Evolutionary conservation across 176 grass and related monocot species (phyloP).

Genomic region (Echinochloa phyllopogon): DNA sequence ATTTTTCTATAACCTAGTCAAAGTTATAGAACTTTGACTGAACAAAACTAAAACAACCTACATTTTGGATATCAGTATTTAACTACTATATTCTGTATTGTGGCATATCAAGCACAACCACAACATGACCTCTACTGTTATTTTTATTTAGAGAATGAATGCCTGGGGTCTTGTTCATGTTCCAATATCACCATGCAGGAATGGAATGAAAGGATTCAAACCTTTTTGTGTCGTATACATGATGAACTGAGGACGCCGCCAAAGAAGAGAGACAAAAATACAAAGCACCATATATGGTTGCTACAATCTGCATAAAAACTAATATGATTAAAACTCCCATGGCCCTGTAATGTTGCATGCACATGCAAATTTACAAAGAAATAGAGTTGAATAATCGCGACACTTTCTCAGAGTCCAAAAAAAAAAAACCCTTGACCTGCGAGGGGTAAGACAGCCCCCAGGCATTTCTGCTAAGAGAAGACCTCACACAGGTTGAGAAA

Average conservation of each 20-base stretch:
- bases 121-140: neutral
- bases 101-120: neutral
- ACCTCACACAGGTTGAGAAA: too few species aligned
- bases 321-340: constrained; percentile 16
- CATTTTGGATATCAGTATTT: neutral
- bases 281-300: constrained; percentile 72
- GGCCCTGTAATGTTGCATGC: neutral
- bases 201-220: constrained; percentile 11
- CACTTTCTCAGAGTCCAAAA: neutral
- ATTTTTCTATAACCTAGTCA: too few species aligned
- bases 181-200: neutral
- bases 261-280: constrained; percentile 59
- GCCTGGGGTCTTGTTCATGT: neutral
- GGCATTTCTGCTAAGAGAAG: too few species aligned
- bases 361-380: neutral
- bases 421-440: too few species aligned
- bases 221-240: constrained; percentile 61
- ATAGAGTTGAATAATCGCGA: neutral
- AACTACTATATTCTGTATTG: neutral
- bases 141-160: neutral
- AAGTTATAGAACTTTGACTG: too few species aligned
- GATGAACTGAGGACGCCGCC: constrained; percentile 33
- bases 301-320: constrained; percentile 72
- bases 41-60: too few species aligned
- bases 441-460: too few species aligned